Evolutionary conservation across 495 filamentous ascomycete genomes (phyloP).

Genomic region (Chaetomium fimeti): DNA sequence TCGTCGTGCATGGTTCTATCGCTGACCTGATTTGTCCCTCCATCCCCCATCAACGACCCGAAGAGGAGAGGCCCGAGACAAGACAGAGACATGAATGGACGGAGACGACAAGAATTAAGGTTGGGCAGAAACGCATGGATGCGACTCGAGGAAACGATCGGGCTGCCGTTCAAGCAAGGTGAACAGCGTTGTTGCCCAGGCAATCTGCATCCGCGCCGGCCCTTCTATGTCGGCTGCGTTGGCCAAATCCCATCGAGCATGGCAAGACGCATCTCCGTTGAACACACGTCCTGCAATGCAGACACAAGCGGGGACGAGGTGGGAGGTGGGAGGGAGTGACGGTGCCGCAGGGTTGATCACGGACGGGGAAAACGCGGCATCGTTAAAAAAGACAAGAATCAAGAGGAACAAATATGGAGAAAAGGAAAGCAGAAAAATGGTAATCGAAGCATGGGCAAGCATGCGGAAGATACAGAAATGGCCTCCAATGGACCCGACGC

Average conservation of each 20-base stretch:
- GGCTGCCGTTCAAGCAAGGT: slow-evolving; percentile 7
- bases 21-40: slow-evolving; percentile 26
- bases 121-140: slow-evolving; percentile 39
- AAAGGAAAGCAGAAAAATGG: neutral
- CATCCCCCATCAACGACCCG: slow-evolving; percentile 4
- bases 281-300: slow-evolving; percentile 2
- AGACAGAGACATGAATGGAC: slow-evolving; percentile 6
- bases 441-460: too few species aligned
- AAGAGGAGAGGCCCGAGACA: slow-evolving; percentile 1
- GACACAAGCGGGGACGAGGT: neutral
- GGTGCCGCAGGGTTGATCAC: neutral
- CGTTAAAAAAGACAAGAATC: neutral
- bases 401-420: neutral
- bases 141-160: slow-evolving; percentile 5
- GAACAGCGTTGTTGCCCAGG: slow-evolving; percentile 6
- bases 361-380: neutral
- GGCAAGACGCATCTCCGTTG: neutral
- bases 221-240: neutral
- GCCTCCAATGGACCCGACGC: neutral
- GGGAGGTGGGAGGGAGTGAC: neutral
- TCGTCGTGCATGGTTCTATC: slow-evolving; percentile 27
- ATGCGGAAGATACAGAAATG: neutral
- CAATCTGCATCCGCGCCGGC: neutral
- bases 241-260: neutral
- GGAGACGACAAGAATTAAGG: slow-evolving; percentile 3